These are phyloP conservation scores for Trichoderma simmonsii DNA, from an alignment of 2,329 filamentous ascomycete genomes.

Conservation along the genomic window DNA sequence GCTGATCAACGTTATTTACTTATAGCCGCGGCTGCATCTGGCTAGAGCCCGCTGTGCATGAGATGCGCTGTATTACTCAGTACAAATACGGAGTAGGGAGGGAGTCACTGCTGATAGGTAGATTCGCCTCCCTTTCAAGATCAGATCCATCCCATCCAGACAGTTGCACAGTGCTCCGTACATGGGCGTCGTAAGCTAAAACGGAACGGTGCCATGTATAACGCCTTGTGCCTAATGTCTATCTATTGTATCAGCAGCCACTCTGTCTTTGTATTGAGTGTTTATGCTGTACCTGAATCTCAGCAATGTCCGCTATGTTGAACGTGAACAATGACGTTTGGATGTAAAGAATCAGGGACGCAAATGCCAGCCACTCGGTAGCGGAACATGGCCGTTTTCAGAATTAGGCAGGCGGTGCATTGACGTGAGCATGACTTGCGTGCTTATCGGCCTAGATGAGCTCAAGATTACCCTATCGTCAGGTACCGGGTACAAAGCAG, in stretches of 20 bases:
- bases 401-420: not conserved
- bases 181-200: not conserved
- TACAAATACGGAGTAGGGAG: not conserved
- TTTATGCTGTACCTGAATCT: not conserved
- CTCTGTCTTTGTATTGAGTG: not conserved
- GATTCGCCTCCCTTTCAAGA: slow-evolving; percentile 5
- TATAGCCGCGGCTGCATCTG: slow-evolving; percentile 9
- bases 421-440: slow-evolving; percentile 10
- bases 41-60: not conserved
- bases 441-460: slow-evolving; percentile 15
- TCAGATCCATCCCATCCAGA: not conserved
- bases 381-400: not conserved
- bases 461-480: not conserved
- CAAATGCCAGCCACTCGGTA: not conserved
- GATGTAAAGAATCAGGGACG: too few relatives aligned
- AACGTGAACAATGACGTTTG: not conserved
- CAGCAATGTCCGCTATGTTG: not conserved
- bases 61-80: slow-evolving; percentile 3
- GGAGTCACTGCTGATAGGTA: not conserved
- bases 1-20: slow-evolving; percentile 18
- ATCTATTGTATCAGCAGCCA: not conserved
- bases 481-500: not conserved
- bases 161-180: not conserved
- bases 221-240: not conserved
- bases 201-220: not conserved